Percentiles rank a stretch among this genome's conserved stretches.
These are phyloP conservation scores for Priceomyces melissophilus DNA, from an alignment of 805 yeast genomes.

Conservation along the genomic window DNA sequence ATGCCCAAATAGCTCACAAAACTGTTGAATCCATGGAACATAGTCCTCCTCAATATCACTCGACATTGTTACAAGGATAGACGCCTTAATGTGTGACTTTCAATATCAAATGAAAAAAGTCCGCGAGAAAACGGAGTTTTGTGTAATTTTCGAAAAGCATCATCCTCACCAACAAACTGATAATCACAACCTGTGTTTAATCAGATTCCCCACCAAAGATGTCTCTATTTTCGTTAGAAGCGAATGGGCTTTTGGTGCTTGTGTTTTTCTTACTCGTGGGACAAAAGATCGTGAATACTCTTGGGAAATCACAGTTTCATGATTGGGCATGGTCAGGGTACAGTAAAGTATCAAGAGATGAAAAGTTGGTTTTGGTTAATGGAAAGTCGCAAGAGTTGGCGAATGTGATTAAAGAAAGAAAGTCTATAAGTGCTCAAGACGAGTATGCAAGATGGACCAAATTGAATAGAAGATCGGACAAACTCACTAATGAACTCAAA, in stretches of 20 bases:
- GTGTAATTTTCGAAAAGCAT: not conserved
- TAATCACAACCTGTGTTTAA: too few species aligned
- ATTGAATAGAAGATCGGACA: constrained; percentile 68
- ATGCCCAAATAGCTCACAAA: constrained; percentile 75
- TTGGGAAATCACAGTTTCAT: constrained; percentile 35
- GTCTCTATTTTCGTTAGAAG: constrained; percentile 27
- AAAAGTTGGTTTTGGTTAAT: constrained; percentile 29
- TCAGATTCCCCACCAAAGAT: not conserved
- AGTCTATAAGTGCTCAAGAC: constrained; percentile 78
- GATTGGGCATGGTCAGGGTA: constrained; percentile 38
- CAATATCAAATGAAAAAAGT: not conserved
- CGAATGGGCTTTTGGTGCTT: constrained; percentile 29
- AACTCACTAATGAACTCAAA: constrained; percentile 51
- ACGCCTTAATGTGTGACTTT: not conserved
- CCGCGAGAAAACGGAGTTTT: not conserved
- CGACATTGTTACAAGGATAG: constrained; percentile 23
- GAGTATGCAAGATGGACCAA: constrained; percentile 96
- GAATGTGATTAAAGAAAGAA: constrained; percentile 49
- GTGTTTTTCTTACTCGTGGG: constrained; percentile 35
- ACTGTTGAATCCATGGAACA: constrained; percentile 80
- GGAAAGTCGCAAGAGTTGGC: constrained; percentile 42
- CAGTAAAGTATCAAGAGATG: constrained; percentile 26
- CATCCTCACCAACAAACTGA: not conserved
- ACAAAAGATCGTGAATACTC: constrained; percentile 29
- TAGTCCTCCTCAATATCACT: constrained; percentile 50